Percentiles rank a stretch among this genome's conserved stretches.
Conservation (phyloP, 148 eudicot species). For the Selenicereus undatus region DNA sequence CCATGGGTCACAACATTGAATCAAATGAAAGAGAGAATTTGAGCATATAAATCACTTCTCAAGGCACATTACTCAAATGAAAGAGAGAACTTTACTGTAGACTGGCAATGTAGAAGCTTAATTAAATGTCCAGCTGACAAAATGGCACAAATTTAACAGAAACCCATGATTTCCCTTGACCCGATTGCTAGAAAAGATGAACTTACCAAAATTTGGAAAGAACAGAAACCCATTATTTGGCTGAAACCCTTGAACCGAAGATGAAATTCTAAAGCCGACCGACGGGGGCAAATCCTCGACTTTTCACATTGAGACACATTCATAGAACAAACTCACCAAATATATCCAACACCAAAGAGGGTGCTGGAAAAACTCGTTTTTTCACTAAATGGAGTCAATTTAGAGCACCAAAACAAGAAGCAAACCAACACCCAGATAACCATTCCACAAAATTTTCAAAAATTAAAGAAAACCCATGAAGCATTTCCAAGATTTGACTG, state of each 20-base stretch:
- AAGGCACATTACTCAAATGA: not conserved
- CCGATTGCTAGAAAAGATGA: not conserved
- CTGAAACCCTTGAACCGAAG: conserved; percentile 17
- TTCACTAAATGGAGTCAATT: not conserved
- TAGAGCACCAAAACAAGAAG: conserved; percentile 2
- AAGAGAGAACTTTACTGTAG: not conserved
- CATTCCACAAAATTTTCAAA: conserved; percentile 5
- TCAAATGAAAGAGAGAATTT: conserved; percentile 9
- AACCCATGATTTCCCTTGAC: not conserved
- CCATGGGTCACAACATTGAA: not conserved
- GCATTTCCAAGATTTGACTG: conserved; percentile 23
- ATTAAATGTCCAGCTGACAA: conserved; percentile 3
- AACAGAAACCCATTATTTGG: not conserved
- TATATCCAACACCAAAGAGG: not conserved
- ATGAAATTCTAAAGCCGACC: conserved; percentile 10
- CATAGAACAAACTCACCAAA: conserved; percentile 7
- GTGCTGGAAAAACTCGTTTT: not conserved
- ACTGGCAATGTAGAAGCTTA: conserved; percentile 5
- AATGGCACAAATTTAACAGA: conserved; percentile 1
- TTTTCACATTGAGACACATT: conserved; percentile 2
- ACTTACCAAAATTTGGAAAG: not conserved
- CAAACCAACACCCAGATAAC: conserved; percentile 19
- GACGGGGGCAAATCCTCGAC: conserved; percentile 8
- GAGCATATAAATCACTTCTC: not conserved
- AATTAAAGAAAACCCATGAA: not conserved